Evolutionary conservation across 1,284 basidiomycete genomes (phyloP).

Genomic region (Cutaneotrichosporon dermatis): DNA sequence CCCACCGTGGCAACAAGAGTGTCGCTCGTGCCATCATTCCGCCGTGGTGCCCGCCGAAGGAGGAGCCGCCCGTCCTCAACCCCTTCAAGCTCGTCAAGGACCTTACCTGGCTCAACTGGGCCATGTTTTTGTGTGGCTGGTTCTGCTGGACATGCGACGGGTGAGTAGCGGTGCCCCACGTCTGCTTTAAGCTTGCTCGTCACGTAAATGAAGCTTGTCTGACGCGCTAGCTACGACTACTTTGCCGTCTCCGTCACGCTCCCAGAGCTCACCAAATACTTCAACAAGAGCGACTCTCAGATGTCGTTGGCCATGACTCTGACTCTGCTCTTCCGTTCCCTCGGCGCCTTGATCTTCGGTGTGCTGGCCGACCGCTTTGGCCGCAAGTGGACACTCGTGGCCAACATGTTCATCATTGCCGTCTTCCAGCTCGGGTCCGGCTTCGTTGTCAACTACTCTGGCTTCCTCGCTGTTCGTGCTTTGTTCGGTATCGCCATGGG

Average conservation of each 20-base stretch:
- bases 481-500: conserved; percentile 84
- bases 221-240: conserved; percentile 23
- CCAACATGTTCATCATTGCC: conserved; percentile 66
- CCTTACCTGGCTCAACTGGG: conserved; percentile 52
- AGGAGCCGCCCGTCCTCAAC: conserved; percentile 27
- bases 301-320: conserved; percentile 76
- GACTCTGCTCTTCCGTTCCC: conserved; percentile 82
- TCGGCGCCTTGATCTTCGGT: conserved; percentile 78
- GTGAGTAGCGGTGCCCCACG: neutral
- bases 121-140: conserved; percentile 52
- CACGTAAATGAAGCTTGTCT: neutral
- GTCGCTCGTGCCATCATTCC: neutral
- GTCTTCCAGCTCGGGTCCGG: conserved; percentile 70
- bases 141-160: conserved; percentile 58
- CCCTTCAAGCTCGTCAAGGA: conserved; percentile 46
- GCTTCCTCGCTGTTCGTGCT: conserved; percentile 54
- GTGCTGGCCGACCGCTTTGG: conserved; percentile 78
- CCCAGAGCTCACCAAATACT: conserved; percentile 52
- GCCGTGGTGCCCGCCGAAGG: conserved; percentile 2
- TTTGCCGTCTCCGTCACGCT: conserved; percentile 43
- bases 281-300: conserved; percentile 26
- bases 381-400: conserved; percentile 85
- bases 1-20: conserved; percentile 23
- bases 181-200: neutral
- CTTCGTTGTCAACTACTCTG: conserved; percentile 49